Base-by-base conservation (phyloP, 495 filamentous ascomycete species). In the Endocarpon pusillum region DNA sequence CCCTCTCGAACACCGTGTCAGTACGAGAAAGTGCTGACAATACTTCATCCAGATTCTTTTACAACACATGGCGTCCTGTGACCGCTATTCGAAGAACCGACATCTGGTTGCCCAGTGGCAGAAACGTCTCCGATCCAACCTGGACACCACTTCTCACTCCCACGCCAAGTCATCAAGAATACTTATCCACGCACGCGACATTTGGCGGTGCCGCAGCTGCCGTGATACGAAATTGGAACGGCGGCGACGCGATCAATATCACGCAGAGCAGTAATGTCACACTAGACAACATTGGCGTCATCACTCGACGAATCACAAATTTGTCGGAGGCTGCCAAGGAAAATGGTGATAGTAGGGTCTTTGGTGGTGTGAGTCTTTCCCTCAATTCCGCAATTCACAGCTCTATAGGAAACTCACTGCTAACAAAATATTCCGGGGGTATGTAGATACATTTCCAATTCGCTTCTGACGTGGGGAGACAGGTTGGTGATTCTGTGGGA, bases 91-190 rank as follows among this genome's bases (percentile, higher is more conserved):
- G 43, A 7, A 37, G 40, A 25, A 33, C 45, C 11, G 41, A 21
- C 16, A 15, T 44, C 19, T 57, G 37, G 34, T 36, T 54, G n/a
- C 12, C 28, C 16, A 47, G 40, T 12, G 43, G 43, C 8, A 20
- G 10, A 2, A 29, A 42, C 35, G 29, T 54, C 21, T 43, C 46
- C 5, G 40, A 46, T 34, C 23, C 46, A 23, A 20, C 25, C 15
- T 57, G 53, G 53, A 34, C 31, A 0, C 53, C 53, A 2, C 49
- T 57, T 3, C 40, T 57, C 2, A 35, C 42, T 2, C 53, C 53
- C 9, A 57, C 53, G 3, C 53, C 53, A 1, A 45, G 18, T 30
- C 51, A 57, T 32, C 53, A 41, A 11, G 53, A 57, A 30, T 57
- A 57, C 18, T 35, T 45, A 0, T 54, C 51, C 14, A 52, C 48